Base-by-base conservation (phyloP, 768 basidiomycete genomes). In the Psilocybe azurescens region DNA sequence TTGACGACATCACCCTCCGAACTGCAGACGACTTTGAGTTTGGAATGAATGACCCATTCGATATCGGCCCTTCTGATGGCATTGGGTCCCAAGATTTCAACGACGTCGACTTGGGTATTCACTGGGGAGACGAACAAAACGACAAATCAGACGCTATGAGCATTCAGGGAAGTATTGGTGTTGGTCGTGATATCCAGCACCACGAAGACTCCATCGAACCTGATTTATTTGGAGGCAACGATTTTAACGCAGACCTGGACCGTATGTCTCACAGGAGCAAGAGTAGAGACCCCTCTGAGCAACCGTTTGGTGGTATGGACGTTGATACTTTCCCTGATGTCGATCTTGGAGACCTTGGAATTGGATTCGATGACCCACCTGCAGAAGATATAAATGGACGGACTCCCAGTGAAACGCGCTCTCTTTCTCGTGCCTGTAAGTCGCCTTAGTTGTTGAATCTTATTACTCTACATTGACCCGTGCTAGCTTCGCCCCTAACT, bases 1-100 rank as follows among this genome's bases (percentile, higher is more conserved):
- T 89, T 56, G 92, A 92, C 9, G 95, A 97, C 66, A 95, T 97
- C 69, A 97, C 94, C 0, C 90, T 97, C 41, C 86, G 88, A 50
- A 87, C 86, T 39, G 85, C 87, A 1, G 89, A 93, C 60, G 89
- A 93, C 70, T 86, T 90, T 64, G 78, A 86, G 53, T 84, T 89
- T 65, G 90, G 88, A 71, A 71, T 87, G 33, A 85, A 87, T 46
- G 89, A 88, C 66, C 87, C 87, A n/a, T 92, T 92, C 62, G 92
- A 91, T 67, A 82, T 93, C 50, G 91, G 89, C 3, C 89, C 89
- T 14, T 85, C 86, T 0, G 91, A 90, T 65, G 94, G 92, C 36
- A 92, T 95, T 65, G 93, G 91, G 20, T 94, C 94, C 2, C 90
- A 93, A 72, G 93, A 93, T 72, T 91, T 89, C 70, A 69, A 73